Percentiles rank a stretch among this genome's conserved stretches.
Evolutionary conservation across 345 rosid species (phyloP).

Genomic region (Pugionium dolabratum): DNA sequence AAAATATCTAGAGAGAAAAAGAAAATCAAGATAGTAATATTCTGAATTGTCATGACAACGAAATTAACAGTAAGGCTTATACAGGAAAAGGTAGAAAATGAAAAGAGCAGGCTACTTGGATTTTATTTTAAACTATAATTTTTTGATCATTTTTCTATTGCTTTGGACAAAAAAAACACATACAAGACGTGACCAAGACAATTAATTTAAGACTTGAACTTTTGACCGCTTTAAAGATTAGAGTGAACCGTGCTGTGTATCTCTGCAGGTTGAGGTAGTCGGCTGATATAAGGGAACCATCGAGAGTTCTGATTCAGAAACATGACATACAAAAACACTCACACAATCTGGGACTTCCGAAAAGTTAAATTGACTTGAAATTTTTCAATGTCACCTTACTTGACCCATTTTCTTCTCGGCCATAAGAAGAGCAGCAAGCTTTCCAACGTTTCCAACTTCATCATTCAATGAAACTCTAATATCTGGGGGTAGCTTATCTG

Average conservation of each 20-base stretch:
- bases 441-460: conserved; percentile 54
- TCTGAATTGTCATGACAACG: conserved; percentile 15
- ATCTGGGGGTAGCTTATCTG: conserved; percentile 57
- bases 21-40: not conserved
- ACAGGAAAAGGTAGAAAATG: conserved; percentile 3
- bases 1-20: conserved; percentile 59
- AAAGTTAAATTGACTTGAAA: conserved; percentile 1
- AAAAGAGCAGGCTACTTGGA: not conserved
- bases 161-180: not conserved
- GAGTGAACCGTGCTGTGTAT: conserved; percentile 61
- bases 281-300: conserved; percentile 70
- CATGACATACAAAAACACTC: conserved; percentile 3
- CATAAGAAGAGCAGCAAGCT: conserved; percentile 64
- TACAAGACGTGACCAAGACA: not conserved
- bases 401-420: conserved; percentile 51
- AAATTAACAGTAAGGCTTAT: not conserved
- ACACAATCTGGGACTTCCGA: conserved; percentile 2
- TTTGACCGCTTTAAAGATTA: not conserved
- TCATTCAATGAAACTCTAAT: conserved; percentile 44
- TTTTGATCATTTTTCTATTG: not conserved
- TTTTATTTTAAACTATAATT: not conserved
- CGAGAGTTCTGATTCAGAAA: conserved; percentile 53
- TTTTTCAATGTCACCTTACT: conserved; percentile 43
- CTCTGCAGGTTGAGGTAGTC: conserved; percentile 63
- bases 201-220: not conserved